These are phyloP conservation scores for Mesembryanthemum crystallinum DNA, from an alignment of 148 eudicot genomes.

Conservation along the genomic window DNA sequence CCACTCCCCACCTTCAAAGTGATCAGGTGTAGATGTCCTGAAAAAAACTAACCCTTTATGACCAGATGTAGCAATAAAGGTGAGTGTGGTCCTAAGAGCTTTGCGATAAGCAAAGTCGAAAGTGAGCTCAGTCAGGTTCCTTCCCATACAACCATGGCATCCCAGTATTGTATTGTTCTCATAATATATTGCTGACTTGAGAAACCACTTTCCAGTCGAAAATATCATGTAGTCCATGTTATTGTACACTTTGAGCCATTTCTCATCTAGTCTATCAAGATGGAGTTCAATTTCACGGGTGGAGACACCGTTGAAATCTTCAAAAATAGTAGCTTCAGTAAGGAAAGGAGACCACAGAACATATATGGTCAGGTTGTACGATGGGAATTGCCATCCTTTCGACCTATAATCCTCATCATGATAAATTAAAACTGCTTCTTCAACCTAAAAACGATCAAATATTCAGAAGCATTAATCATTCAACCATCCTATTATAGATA, in stretches of 20 bases:
- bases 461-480: background rate
- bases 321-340: conserved; percentile 50
- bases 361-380: conserved; percentile 51
- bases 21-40: conserved; percentile 67
- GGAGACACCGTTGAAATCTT: conserved; percentile 59
- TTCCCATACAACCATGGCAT: conserved; percentile 47
- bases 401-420: conserved; percentile 52
- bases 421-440: conserved; percentile 49
- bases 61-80: conserved; percentile 43
- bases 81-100: conserved; percentile 39
- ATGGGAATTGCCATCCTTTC: conserved; percentile 61
- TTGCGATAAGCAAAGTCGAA: conserved; percentile 49
- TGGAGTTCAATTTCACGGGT: conserved; percentile 48
- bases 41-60: conserved; percentile 52
- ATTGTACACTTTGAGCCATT: conserved; percentile 39
- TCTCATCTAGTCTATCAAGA: conserved; percentile 52
- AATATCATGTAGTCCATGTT: conserved; percentile 54
- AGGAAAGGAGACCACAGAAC: conserved; percentile 80
- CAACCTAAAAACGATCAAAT: conserved; percentile 46
- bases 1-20: conserved; percentile 88
- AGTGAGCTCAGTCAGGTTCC: conserved; percentile 38
- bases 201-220: conserved; percentile 64
- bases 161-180: conserved; percentile 44
- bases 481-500: background rate
- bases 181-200: conserved; percentile 47